Evolutionary conservation across 2,329 filamentous ascomycete species (phyloP).

Genomic region (Emergomyces africanus): DNA sequence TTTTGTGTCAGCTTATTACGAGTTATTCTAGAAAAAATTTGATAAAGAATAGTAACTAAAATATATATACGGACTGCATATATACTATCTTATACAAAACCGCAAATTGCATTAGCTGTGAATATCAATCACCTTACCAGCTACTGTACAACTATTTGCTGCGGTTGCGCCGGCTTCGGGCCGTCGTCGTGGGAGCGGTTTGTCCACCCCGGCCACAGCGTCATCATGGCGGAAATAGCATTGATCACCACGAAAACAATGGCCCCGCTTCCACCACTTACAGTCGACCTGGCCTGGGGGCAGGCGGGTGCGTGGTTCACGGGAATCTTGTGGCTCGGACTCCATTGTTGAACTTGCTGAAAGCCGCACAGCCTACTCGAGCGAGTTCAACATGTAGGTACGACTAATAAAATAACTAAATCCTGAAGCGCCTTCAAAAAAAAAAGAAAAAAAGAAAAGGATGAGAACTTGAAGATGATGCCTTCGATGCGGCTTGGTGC

Average conservation of each 20-base stretch:
- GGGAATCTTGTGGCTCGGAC: not conserved
- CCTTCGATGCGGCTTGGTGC: no score
- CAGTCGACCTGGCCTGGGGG: slow-evolving; percentile 13
- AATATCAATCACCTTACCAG: not conserved
- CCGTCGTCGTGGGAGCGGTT: not conserved
- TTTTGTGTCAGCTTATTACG: not conserved
- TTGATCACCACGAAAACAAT: slow-evolving; percentile 13
- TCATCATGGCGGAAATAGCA: slow-evolving; percentile 16
- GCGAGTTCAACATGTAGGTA: not conserved
- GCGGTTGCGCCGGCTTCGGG: not conserved
- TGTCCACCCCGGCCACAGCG: slow-evolving; percentile 10
- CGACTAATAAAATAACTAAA: not conserved
- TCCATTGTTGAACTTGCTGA: slow-evolving; percentile 1
- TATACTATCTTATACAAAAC: not conserved
- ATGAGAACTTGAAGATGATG: not conserved
- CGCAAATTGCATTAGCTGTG: not conserved
- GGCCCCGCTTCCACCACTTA: slow-evolving; percentile 17
- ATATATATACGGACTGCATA: no score
- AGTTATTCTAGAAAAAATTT: not conserved
- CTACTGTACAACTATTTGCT: not conserved
- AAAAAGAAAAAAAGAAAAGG: no score
- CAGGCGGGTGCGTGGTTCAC: not conserved
- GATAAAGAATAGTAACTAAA: no score
- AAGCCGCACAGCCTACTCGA: not conserved
- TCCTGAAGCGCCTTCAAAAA: not conserved